Evolutionary conservation across 2,329 filamentous ascomycete genomes (phyloP).

Genomic region (Colletotrichum eleusines): DNA sequence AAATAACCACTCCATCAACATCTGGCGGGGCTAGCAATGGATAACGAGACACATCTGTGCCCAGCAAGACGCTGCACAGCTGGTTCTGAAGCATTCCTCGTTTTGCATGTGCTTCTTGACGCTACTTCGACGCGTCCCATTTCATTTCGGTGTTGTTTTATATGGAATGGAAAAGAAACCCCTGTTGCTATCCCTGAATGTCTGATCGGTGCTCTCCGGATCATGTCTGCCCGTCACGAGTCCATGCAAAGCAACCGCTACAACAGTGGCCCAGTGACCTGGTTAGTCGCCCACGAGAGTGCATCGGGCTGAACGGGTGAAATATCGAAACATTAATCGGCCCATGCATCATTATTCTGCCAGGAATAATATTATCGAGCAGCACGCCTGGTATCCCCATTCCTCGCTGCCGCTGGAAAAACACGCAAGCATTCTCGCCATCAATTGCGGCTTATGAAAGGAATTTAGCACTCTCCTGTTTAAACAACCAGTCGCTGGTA

Average conservation of each 20-base stretch:
- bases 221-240: neutral
- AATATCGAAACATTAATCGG: neutral
- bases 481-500: slow-evolving; percentile 81
- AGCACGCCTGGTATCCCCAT: slow-evolving; percentile 10
- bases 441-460: slow-evolving; percentile 13
- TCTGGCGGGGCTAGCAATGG: neutral
- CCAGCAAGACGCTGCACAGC: neutral
- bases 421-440: neutral
- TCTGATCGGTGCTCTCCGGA: too few species aligned
- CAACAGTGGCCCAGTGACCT: neutral
- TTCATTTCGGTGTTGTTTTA: neutral
- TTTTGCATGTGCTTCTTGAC: neutral
- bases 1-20: neutral
- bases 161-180: neutral
- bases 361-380: neutral
- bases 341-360: neutral
- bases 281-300: neutral
- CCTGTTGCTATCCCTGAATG: neutral
- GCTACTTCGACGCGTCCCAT: neutral
- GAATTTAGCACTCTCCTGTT: slow-evolving; percentile 57
- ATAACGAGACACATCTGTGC: neutral
- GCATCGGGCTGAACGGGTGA: neutral
- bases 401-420: neutral
- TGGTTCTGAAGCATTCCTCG: neutral
- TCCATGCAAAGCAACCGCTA: neutral